Conservation (phyloP, 2,329 filamentous ascomycete species). For the Setomelanomma holmii region DNA sequence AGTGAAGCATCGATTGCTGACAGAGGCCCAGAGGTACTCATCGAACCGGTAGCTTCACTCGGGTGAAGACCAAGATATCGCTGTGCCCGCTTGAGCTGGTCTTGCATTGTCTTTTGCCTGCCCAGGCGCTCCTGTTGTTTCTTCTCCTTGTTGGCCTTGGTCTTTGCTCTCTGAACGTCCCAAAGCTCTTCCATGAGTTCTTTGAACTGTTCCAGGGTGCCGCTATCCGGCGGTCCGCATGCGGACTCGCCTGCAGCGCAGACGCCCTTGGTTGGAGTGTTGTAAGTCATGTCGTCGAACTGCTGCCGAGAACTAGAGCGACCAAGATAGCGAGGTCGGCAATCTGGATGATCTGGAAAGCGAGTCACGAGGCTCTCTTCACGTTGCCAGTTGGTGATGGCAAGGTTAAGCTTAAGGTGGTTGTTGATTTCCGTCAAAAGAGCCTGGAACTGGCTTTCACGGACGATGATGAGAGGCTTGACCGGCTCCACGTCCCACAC, state of each 20-base stretch:
- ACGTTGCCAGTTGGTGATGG: slow-evolving; percentile 63
- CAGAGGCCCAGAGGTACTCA: neutral
- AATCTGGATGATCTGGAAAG: slow-evolving; percentile 67
- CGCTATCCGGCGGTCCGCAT: slow-evolving; percentile 39
- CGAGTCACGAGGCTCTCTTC: slow-evolving; percentile 64
- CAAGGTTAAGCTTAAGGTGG: slow-evolving; percentile 60
- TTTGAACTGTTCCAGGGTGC: slow-evolving; percentile 58
- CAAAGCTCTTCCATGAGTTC: slow-evolving; percentile 61
- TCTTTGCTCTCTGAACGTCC: slow-evolving; percentile 59
- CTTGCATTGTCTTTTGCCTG: slow-evolving; percentile 60
- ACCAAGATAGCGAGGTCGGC: slow-evolving; percentile 73
- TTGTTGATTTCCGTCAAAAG: slow-evolving; percentile 71
- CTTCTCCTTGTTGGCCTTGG: slow-evolving; percentile 57
- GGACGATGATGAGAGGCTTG: slow-evolving; percentile 72
- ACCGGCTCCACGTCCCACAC: slow-evolving; percentile 56
- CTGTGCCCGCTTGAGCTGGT: slow-evolving; percentile 69
- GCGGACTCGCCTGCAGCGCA: slow-evolving; percentile 25
- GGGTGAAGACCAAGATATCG: slow-evolving; percentile 74
- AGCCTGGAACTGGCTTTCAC: slow-evolving; percentile 68
- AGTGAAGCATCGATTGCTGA: slow-evolving; percentile 25
- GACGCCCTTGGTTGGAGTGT: slow-evolving; percentile 22
- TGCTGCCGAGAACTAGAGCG: slow-evolving; percentile 58
- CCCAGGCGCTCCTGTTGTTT: slow-evolving; percentile 57
- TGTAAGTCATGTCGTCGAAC: slow-evolving; percentile 48
- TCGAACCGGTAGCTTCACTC: neutral